Base-by-base conservation (phyloP, 2,329 filamentous ascomycete genomes). In the Tolypocladium paradoxum region DNA sequence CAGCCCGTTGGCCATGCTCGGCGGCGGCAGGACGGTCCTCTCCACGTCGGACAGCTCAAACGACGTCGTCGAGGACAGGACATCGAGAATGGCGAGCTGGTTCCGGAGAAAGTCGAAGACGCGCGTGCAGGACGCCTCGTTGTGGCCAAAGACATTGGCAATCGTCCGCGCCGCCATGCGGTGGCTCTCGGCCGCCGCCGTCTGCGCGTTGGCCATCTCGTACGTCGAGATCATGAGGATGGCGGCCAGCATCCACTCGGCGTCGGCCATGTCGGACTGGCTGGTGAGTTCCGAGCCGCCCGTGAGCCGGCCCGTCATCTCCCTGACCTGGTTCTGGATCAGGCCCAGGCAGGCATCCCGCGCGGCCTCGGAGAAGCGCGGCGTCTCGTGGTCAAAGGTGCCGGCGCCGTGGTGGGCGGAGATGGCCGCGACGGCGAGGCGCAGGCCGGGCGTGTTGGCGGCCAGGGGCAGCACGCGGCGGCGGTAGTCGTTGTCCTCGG, bases 211-310 rank as follows among this genome's bases (percentile, higher is more conserved):
- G 29, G 61, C 59, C 60, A 64, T 65, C 49, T 66, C 64, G 43
- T 65, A 66, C 47, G 60, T 64, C 14, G 60, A 62, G 29, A 66
- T 58, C 49, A 66, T 65, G 12, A 66, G 56, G 24, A 66, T 65
- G 6, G 62, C 59, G 1, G 64, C 62, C 51, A 66, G 53, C 56
- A 66, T 62, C 60, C 64, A 66, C 48, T 65, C 62, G 14, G 61
- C 62, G 20, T 63, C 61, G 31, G 51, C 56, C 33, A 64, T 56
- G 46, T 65, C 62, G 40, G 55, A 54, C 40, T 57, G 53, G 11
- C 53, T 56, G 22, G 58, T 56, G 9, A 65, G 58, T 24, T 61
- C 60, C 2, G 50, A 35, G 3, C 62, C 62, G 12, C 57, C 43
- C 6, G 51, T 61, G 6, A 65, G 50, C 9, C 60, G 55, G 18